Conservation (phyloP, 2,329 filamentous ascomycete species). For the Nemania sp. region DNA sequence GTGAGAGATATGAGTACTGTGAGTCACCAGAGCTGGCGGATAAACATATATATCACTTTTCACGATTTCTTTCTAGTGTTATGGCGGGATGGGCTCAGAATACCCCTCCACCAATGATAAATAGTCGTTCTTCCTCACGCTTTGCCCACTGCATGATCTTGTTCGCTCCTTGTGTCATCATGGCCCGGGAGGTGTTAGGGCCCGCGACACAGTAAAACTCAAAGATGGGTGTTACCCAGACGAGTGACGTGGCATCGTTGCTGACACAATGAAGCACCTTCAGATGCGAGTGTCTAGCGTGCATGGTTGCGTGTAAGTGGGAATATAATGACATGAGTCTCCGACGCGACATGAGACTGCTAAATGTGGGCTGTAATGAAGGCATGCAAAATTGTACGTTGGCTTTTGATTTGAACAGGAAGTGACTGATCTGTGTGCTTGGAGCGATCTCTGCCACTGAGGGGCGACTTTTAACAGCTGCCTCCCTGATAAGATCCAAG, state of each 20-base stretch:
- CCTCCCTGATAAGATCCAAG: slow-evolving; percentile 78
- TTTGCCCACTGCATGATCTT: slow-evolving; percentile 92
- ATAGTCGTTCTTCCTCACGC: slow-evolving; percentile 90
- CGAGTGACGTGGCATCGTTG: slow-evolving; percentile 81
- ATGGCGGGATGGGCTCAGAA: slow-evolving; percentile 59
- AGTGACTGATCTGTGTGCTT: slow-evolving; percentile 85
- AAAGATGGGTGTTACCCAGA: slow-evolving; percentile 91
- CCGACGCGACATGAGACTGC: slow-evolving; percentile 68
- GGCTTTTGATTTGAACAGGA: slow-evolving; percentile 92
- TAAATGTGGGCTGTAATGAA: slow-evolving; percentile 77
- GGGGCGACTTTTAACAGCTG: slow-evolving; percentile 78
- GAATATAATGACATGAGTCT: slow-evolving; percentile 87
- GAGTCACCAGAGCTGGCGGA: not conserved
- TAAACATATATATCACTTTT: not conserved
- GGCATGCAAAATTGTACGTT: slow-evolving; percentile 98
- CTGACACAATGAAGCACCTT: slow-evolving; percentile 86
- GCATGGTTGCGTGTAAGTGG: slow-evolving; percentile 84
- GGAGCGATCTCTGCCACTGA: slow-evolving; percentile 80
- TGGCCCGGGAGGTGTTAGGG: slow-evolving; percentile 71
- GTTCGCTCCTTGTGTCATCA: slow-evolving; percentile 86
- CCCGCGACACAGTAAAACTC: slow-evolving; percentile 97
- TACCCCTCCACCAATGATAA: slow-evolving; percentile 98
- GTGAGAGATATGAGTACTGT: not conserved
- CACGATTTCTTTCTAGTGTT: not conserved
- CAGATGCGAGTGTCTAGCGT: slow-evolving; percentile 83